Conservation (phyloP, 202 grass and related monocot genomes). For the Setaria italica region DNA sequence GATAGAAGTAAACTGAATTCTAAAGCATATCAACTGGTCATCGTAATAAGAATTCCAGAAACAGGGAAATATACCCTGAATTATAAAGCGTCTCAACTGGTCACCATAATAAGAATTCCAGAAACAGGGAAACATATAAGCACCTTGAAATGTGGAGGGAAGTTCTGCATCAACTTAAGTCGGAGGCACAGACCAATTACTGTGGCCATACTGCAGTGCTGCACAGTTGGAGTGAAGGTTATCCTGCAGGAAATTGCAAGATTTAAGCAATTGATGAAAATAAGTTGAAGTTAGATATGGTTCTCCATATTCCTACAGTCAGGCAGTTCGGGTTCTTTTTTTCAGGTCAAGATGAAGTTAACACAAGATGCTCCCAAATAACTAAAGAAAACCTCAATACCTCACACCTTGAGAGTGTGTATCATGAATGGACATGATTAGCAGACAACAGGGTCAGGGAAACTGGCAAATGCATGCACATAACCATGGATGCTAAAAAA, state of each 20-base stretch:
- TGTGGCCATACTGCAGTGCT: conserved; percentile 97
- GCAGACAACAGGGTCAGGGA: neutral
- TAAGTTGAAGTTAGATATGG: neutral
- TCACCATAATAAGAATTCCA: neutral
- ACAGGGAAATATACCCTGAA: neutral
- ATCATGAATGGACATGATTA: conserved; percentile 14
- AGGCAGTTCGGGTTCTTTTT: neutral
- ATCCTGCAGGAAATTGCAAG: conserved; percentile 66
- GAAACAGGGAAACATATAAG: conserved; percentile 33
- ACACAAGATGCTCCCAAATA: neutral
- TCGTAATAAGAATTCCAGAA: neutral
- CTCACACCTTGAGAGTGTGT: neutral
- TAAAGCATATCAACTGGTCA: neutral
- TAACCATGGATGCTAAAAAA: neutral
- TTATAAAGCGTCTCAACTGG: neutral
- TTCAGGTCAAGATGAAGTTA: neutral
- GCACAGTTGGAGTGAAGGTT: conserved; percentile 98
- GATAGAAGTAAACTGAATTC: neutral
- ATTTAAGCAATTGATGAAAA: conserved; percentile 16
- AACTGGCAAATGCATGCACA: conserved; percentile 1
- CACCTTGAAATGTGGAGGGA: conserved; percentile 96
- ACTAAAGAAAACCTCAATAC: neutral
- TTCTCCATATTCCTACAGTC: neutral
- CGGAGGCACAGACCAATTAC: conserved; percentile 92
- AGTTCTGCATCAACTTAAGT: conserved; percentile 95